These are phyloP conservation scores for Hypoxylon lienhwacheense DNA, from an alignment of 495 filamentous ascomycete genomes.

Conservation along the genomic window DNA sequence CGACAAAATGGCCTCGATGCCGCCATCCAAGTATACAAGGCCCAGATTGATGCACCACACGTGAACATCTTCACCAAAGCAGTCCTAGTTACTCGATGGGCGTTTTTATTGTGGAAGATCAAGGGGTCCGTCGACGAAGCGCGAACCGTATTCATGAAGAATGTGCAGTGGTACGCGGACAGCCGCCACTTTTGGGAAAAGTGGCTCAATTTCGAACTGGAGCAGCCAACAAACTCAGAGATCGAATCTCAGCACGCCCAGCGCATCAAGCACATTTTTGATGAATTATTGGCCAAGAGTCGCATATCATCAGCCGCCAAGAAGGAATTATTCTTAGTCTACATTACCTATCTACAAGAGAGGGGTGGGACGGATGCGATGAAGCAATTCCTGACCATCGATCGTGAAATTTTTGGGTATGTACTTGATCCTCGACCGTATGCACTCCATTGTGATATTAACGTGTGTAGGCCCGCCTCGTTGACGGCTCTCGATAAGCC, in stretches of 20 bases:
- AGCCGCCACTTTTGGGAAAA: conserved; percentile 90
- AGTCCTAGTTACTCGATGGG: conserved; percentile 87
- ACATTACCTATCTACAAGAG: conserved; percentile 84
- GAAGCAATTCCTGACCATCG: conserved; percentile 82
- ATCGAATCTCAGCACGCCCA: conserved; percentile 67
- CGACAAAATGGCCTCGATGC: conserved; percentile 83
- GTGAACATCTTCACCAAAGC: conserved; percentile 82
- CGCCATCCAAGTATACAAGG: conserved; percentile 83
- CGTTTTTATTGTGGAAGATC: conserved; percentile 84
- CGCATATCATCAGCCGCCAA: conserved; percentile 66
- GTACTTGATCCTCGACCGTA: conserved; percentile 32
- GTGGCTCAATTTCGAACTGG: conserved; percentile 87
- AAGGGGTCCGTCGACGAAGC: conserved; percentile 85
- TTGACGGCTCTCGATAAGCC: conserved; percentile 51
- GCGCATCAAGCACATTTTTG: conserved; percentile 77
- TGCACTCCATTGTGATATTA: conserved; percentile 17
- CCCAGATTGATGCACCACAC: conserved; percentile 69
- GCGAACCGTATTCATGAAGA: conserved; percentile 78
- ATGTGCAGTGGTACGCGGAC: conserved; percentile 82
- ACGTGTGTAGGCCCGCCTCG: conserved; percentile 49
- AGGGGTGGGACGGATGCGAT: conserved; percentile 79
- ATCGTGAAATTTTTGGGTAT: conserved; percentile 84
- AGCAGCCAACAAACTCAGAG: conserved; percentile 72
- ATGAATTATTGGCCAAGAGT: conserved; percentile 75
- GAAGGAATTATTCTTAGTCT: conserved; percentile 76